Evolutionary conservation across 2,329 filamentous ascomycete species (phyloP).

Genomic region (Diaporthe humulicola): DNA sequence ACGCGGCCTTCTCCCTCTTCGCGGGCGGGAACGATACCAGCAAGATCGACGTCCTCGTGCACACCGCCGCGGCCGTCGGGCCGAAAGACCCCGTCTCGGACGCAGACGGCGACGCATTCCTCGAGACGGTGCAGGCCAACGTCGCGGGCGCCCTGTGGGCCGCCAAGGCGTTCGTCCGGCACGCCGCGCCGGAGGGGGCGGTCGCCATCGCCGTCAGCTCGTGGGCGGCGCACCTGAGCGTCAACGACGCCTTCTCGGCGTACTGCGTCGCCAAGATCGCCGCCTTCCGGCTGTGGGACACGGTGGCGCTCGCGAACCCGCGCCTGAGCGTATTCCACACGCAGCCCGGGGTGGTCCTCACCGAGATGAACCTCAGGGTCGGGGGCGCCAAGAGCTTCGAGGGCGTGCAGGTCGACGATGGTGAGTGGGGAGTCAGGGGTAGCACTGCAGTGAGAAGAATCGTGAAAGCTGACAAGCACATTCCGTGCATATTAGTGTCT

Average conservation of each 20-base stretch:
- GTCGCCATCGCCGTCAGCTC: slow-evolving; percentile 16
- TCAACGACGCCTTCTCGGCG: slow-evolving; percentile 25
- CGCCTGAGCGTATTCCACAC: slow-evolving; percentile 37
- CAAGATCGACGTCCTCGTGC: slow-evolving; percentile 11
- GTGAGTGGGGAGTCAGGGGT: background rate
- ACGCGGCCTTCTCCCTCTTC: background rate
- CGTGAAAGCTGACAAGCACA: background rate
- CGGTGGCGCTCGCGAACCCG: slow-evolving; percentile 39
- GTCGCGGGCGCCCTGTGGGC: background rate
- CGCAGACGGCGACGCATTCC: background rate
- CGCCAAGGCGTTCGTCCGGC: background rate
- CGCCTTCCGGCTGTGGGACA: slow-evolving; percentile 39
- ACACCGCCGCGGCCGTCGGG: background rate
- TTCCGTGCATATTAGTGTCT: slow-evolving; percentile 35
- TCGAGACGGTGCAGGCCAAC: background rate
- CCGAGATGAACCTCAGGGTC: slow-evolving; percentile 10
- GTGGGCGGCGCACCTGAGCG: slow-evolving; percentile 19
- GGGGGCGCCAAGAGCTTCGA: background rate
- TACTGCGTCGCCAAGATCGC: slow-evolving; percentile 40
- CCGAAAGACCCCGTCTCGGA: background rate
- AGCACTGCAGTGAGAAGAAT: background rate
- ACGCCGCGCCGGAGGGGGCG: background rate
- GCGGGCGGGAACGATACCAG: background rate
- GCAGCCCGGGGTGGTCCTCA: slow-evolving; percentile 40
- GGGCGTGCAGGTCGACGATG: slow-evolving; percentile 32